Evolutionary conservation across 768 basidiomycete species (phyloP), one percentile per base, ranked within the genome.

Genomic region (Lactarius psammicola): DNA sequence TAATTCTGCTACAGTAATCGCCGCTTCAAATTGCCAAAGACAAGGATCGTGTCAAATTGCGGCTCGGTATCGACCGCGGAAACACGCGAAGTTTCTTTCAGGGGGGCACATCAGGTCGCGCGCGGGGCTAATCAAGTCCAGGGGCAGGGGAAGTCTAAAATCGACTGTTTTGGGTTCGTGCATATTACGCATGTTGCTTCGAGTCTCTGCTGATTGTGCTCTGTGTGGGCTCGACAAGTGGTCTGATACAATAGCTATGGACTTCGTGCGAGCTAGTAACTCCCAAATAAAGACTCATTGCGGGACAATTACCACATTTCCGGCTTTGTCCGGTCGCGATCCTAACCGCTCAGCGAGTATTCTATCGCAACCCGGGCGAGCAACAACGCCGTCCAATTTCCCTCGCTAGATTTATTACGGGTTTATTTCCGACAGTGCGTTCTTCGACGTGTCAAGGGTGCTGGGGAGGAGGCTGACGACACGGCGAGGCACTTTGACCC

Each of bases 21-120:
- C 66, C 86, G 84, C 75, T 87, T 90, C n/a, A n/a, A n/a, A n/a
- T n/a, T n/a, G n/a, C n/a, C n/a, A n/a, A n/a, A n/a, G n/a, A n/a
- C n/a, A n/a, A n/a, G n/a, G n/a, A n/a, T n/a, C n/a, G n/a, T n/a
- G n/a, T n/a, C n/a, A n/a, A n/a, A 55, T 44, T 44, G 31, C 56
- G 17, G 49, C 13, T 49, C 28, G 36, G 38, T 9, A 60, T 65
- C 17, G 49, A 33, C 63, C 42, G 34, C 46, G 4, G 0, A 17
- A 18, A 84, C 89, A 70, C 73, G 93, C 90, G 86, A 84, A 72
- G 95, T 96, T 78, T 95, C 91, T 71, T 85, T 84, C 53, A 34
- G 6, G 83, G 80, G 36, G 91, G 75, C n/a, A 78, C 76, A 71
- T 95, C 95, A 65, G 28, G 31, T 33, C 31, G 31, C 3, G 7